phyloP scores from a whole-genome alignment of 2,329 filamentous ascomycete species.

The Oidium heveae region DNA sequence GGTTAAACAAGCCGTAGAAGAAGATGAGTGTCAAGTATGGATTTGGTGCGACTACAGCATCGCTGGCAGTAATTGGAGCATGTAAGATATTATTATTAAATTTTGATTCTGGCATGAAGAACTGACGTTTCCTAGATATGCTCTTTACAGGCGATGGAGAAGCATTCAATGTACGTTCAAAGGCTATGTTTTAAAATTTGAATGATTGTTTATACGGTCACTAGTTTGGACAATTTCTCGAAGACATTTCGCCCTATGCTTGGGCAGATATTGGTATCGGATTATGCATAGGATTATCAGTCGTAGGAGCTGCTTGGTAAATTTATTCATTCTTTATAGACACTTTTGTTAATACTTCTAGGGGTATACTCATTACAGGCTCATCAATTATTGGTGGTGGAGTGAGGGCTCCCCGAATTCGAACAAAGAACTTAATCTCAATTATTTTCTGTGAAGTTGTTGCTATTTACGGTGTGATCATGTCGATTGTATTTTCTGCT shows the following conservation, averaged over 20 bases:
- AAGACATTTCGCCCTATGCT: conserved; percentile 76
- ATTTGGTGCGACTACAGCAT: conserved; percentile 38
- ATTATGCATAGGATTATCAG: conserved; percentile 85
- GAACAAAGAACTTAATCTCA: conserved; percentile 97
- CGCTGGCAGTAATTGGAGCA: conserved; percentile 47
- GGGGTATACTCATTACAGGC: conserved; percentile 97
- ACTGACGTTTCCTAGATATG: conserved; percentile 45
- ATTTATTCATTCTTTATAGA: background rate
- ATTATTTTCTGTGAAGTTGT: conserved; percentile 99
- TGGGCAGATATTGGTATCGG: conserved; percentile 83
- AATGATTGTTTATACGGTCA: too few relatives aligned
- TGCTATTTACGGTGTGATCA: conserved; percentile 98
- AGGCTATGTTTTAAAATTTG: background rate
- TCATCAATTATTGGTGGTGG: conserved; percentile 92
- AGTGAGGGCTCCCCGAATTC: conserved; percentile 88
- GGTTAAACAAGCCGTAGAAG: conserved; percentile 1
- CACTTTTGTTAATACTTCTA: conserved; percentile 16
- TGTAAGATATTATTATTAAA: conserved; percentile 35
- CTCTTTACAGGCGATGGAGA: conserved; percentile 94
- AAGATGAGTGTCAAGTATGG: conserved; percentile 53
- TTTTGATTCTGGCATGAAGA: conserved; percentile 1
- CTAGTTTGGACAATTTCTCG: conserved; percentile 78
- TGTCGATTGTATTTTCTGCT: conserved; percentile 93
- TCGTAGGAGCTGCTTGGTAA: conserved; percentile 93
- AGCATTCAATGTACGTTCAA: conserved; percentile 56